Percentiles rank a stretch among this genome's conserved stretches.
Conservation (phyloP, 345 rosid species). For the Eucalyptus cloeziana region DNA sequence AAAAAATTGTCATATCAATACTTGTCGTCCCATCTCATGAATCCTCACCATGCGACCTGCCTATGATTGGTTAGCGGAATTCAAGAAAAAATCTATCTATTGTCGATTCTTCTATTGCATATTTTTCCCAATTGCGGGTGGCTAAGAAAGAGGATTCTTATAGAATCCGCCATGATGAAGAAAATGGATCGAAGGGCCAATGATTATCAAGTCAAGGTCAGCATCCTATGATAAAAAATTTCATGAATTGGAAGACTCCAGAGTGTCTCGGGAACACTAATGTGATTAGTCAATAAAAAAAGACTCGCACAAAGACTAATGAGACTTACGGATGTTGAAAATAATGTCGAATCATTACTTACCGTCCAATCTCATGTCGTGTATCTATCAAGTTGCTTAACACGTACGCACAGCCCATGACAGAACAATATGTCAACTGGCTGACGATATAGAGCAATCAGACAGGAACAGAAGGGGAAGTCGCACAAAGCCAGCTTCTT, state of each 20-base stretch:
- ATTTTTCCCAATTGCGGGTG: not conserved
- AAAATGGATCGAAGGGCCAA: not conserved
- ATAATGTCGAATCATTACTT: not conserved
- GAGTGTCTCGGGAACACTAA: not conserved
- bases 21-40: not conserved
- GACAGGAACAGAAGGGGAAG: not conserved
- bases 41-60: not conserved
- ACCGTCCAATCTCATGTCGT: not conserved
- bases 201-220: not conserved
- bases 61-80: not conserved
- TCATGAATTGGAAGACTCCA: not conserved
- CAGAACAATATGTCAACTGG: not conserved
- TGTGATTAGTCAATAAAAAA: not conserved
- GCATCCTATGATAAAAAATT: not conserved
- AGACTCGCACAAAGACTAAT: not conserved
- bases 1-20: not conserved
- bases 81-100: not conserved
- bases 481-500: not conserved
- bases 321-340: not conserved
- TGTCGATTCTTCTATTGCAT: not conserved
- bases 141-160: not conserved
- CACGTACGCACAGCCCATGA: not conserved
- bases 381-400: not conserved
- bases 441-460: not conserved
- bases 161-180: not conserved